A percentile compares a stretch with the other conserved stretches of the same genome.
These are phyloP conservation scores for Xylaria sp. DNA, from an alignment of 2,329 filamentous ascomycete genomes.

Conservation along the genomic window DNA sequence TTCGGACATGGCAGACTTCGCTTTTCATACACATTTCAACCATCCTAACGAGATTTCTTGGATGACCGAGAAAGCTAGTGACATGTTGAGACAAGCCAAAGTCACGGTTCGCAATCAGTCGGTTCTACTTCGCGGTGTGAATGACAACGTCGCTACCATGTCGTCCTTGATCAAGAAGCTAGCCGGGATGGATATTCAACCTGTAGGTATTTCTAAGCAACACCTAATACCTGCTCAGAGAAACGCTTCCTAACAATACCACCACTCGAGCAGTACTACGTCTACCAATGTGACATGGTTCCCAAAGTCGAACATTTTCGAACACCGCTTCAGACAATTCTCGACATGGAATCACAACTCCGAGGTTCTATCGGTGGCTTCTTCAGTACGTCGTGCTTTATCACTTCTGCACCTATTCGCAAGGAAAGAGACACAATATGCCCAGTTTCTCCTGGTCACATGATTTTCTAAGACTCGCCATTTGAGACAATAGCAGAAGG, in stretches of 20 bases:
- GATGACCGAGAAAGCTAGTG: constrained; percentile 63
- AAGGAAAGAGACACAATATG: neutral
- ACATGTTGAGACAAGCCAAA: constrained; percentile 59
- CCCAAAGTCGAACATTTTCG: constrained; percentile 69
- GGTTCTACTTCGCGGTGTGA: constrained; percentile 68
- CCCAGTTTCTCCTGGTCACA: neutral
- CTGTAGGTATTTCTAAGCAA: constrained; percentile 53
- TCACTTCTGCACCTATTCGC: neutral
- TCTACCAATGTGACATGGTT: constrained; percentile 74
- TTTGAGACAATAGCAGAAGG: neutral
- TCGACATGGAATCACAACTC: constrained; percentile 66
- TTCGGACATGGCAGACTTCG: constrained; percentile 43
- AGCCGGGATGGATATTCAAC: constrained; percentile 65
- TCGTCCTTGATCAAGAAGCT: constrained; percentile 62
- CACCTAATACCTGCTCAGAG: neutral
- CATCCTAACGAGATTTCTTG: constrained; percentile 70
- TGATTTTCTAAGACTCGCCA: neutral
- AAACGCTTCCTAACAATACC: neutral
- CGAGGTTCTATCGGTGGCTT: constrained; percentile 71
- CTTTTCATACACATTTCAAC: constrained; percentile 73
- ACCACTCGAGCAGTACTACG: constrained; percentile 63
- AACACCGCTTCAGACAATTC: constrained; percentile 67
- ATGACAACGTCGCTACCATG: constrained; percentile 65
- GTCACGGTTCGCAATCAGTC: constrained; percentile 69
- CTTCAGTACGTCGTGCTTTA: constrained; percentile 51